phyloP scores from a whole-genome alignment of 1,284 basidiomycete species.

The Lentinus polychrous region DNA sequence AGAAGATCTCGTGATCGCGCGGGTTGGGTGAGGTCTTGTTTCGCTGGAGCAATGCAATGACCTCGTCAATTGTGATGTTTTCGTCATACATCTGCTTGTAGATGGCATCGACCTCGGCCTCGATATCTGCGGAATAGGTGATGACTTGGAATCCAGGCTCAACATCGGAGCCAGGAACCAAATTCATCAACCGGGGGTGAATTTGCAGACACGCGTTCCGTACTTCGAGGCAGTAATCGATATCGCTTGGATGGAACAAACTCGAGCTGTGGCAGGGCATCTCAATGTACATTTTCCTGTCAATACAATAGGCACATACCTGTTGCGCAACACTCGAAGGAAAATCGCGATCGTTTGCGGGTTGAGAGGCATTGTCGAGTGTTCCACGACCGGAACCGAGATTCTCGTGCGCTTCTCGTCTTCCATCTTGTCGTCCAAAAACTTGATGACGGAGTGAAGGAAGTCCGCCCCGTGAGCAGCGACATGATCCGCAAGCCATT shows the following conservation, averaged over 20 bases:
- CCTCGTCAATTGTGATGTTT: conserved; percentile 89
- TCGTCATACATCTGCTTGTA: conserved; percentile 99
- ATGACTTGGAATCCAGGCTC: conserved; percentile 93
- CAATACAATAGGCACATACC: conserved; percentile 38
- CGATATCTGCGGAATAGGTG: conserved; percentile 84
- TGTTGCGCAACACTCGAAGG: conserved; percentile 78
- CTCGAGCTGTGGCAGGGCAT: conserved; percentile 37
- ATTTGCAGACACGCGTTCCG: conserved; percentile 93
- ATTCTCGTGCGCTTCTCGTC: conserved; percentile 76
- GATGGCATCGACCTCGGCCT: conserved; percentile 89
- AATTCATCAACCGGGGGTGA: conserved; percentile 93
- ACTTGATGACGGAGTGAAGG: conserved; percentile 79
- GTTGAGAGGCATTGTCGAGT: conserved; percentile 75
- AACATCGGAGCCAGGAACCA: conserved; percentile 82
- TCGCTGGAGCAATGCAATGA: conserved; percentile 82
- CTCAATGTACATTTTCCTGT: conserved; percentile 2
- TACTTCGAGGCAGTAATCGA: conserved; percentile 87
- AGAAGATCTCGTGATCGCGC: conserved; percentile 93
- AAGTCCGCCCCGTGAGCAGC: conserved; percentile 79
- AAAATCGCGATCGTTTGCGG: conserved; percentile 89
- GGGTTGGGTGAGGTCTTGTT: conserved; percentile 79
- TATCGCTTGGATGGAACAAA: conserved; percentile 69
- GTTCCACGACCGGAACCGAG: conserved; percentile 74
- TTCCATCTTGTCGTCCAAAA: conserved; percentile 88
- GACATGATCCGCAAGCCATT: conserved; percentile 91